A percentile compares a stretch with the other conserved stretches of the same genome.
These are phyloP conservation scores for Terana coerulea DNA, from an alignment of 768 basidiomycete species.

Conservation along the genomic window DNA sequence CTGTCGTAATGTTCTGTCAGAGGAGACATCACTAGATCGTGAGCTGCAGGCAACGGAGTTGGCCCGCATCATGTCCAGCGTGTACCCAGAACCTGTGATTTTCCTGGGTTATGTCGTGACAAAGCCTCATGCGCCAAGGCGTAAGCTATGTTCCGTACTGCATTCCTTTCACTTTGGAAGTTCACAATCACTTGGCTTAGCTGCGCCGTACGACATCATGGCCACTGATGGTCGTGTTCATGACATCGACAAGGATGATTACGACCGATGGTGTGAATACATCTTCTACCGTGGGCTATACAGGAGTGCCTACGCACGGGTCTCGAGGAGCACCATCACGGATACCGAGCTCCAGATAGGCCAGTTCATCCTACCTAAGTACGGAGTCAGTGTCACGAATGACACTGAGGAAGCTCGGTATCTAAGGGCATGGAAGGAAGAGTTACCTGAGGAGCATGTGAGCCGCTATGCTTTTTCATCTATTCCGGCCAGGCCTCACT, in stretches of 20 bases:
- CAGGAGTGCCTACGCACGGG: constrained; percentile 75
- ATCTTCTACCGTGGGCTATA: constrained; percentile 81
- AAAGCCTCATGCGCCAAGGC: constrained; percentile 56
- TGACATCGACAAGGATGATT: constrained; percentile 74
- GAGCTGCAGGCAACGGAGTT: constrained; percentile 81
- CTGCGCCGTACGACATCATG: constrained; percentile 72
- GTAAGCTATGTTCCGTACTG: constrained; percentile 37
- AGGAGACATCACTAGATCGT: constrained; percentile 86
- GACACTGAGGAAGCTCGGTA: constrained; percentile 63
- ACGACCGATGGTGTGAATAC: constrained; percentile 86
- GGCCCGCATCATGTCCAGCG: constrained; percentile 70
- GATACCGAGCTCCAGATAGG: constrained; percentile 91
- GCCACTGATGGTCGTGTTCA: constrained; percentile 74
- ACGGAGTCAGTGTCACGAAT: constrained; percentile 50
- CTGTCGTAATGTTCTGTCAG: constrained; percentile 38
- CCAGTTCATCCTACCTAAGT: constrained; percentile 72
- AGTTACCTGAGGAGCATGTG: constrained; percentile 62
- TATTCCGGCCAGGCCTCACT: background rate
- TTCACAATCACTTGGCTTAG: constrained; percentile 35
- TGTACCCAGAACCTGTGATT: constrained; percentile 69
- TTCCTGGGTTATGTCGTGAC: constrained; percentile 84
- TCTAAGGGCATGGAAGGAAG: constrained; percentile 61
- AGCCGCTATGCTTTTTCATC: no score
- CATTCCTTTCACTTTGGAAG: background rate
- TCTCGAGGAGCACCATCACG: constrained; percentile 80